Evolutionary conservation across 768 basidiomycete genomes (phyloP), one percentile per base, ranked within the genome.

Genomic region (Russula lepida): DNA sequence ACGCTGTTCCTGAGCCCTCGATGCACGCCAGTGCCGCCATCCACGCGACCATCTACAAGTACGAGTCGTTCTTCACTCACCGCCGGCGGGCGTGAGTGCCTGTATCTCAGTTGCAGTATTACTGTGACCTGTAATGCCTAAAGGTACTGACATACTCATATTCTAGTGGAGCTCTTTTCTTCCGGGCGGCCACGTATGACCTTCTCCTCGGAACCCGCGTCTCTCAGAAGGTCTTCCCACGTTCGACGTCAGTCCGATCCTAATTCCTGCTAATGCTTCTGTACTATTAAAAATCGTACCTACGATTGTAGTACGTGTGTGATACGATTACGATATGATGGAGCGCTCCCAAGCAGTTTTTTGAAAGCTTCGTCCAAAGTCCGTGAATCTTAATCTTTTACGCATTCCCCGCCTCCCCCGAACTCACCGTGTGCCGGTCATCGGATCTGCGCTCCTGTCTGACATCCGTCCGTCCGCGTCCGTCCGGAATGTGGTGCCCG

Each of bases 191-290:
- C 43, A 44, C 43, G 3, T 21, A 56, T 61, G 41, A 6, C 60
- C 55, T 51, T 47, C 41, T 56, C 60, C 55, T 61, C 60, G 60
- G 60, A 56, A n/a, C 43, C 30, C 58, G 23, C 28, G 50, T 50
- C 44, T 46, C 21, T 46, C 44, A 17, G 9, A 12, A 46, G 23
- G 13, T 23, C 21, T 44, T 44, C 43, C 4, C 11, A 23, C 21
- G 21, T 44, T 44, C n/a, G 43, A 44, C 43, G n/a, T 23, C n/a
- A 21, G 19, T 44, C n/a, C 43, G 35, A 6, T 21, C n/a, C 21
- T 2, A 8, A 12, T 35, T 21, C n/a, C 21, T 2, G n/a, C 35
- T 35, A 15, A n/a, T n/a, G 21, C 43, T 44, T 44, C 43, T 44
- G 15, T 47, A 17, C 9, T 51, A 28, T 28, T 13, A 25, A 21